phyloP scores from a whole-genome alignment of 2,329 filamentous ascomycete genomes.

The Diplodia sapinea region DNA sequence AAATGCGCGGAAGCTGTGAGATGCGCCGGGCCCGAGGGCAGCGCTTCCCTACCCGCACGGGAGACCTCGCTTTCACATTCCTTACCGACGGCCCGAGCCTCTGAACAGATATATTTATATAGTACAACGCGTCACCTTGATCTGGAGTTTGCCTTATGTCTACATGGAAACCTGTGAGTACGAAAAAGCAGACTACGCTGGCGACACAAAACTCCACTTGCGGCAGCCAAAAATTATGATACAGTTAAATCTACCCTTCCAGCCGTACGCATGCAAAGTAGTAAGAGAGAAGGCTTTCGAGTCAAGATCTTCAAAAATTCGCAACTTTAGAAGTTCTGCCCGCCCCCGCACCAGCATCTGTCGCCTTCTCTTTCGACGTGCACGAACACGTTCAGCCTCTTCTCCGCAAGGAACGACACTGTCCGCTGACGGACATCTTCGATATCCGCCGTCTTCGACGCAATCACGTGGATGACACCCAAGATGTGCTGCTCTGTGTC shows the following conservation, averaged over 20 bases:
- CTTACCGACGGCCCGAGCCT: background rate
- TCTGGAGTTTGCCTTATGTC: background rate
- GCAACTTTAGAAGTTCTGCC: slow-evolving; percentile 38
- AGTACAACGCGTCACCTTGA: background rate
- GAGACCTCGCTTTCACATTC: background rate
- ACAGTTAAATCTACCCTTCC: background rate
- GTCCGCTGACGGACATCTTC: slow-evolving; percentile 87
- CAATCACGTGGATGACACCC: slow-evolving; percentile 86
- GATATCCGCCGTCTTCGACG: slow-evolving; percentile 71
- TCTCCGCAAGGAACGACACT: slow-evolving; percentile 69
- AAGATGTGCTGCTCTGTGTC: slow-evolving; percentile 66
- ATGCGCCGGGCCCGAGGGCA: too few species aligned
- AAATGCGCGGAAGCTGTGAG: too few species aligned
- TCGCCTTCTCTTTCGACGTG: slow-evolving; percentile 86
- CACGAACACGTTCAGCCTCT: slow-evolving; percentile 80
- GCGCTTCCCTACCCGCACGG: too few species aligned
- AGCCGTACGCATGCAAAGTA: background rate
- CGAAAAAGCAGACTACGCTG: background rate
- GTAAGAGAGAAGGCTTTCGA: background rate
- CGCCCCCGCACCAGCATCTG: slow-evolving; percentile 66
- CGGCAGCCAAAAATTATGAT: background rate
- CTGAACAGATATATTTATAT: background rate
- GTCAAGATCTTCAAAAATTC: background rate
- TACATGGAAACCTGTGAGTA: background rate
- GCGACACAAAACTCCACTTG: background rate